Percentiles rank a stretch among this genome's conserved stretches.
phyloP scores from a whole-genome alignment of 306 rosid species.

The Leucaena leucocephala region DNA sequence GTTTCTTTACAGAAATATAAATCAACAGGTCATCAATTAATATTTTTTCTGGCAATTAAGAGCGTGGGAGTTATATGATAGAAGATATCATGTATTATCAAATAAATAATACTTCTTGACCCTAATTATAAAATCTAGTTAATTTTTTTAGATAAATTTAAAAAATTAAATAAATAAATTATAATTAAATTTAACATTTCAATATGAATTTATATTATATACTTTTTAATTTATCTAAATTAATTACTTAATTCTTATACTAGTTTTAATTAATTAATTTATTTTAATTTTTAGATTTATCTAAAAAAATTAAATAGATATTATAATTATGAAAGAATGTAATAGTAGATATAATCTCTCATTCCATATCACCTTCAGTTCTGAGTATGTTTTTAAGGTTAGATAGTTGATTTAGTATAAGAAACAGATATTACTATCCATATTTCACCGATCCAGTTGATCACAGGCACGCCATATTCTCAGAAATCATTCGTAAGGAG shows the following conservation, averaged over 20 bases:
- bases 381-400: not conserved
- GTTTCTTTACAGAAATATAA: not conserved
- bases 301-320: no score
- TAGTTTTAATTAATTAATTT: no score
- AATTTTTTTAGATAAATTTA: no score
- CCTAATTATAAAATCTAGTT: no score
- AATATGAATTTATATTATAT: no score
- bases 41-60: conserved; percentile 1
- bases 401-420: not conserved
- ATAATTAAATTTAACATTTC: no score
- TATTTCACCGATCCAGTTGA: conserved; percentile 21
- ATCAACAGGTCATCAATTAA: not conserved
- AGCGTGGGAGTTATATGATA: not conserved
- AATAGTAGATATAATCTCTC: conserved; percentile 2
- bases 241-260: no score
- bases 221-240: no score
- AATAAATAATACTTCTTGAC: no score
- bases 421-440: not conserved
- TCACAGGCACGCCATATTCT: conserved; percentile 30
- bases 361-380: not conserved
- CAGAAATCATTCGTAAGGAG: conserved; percentile 36
- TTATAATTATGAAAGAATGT: not conserved
- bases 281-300: no score
- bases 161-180: no score
- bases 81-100: no score